Percentiles rank a stretch among this genome's conserved stretches.
Conservation (phyloP, 257 asterid genomes). For the Solanum corneliomulleri region DNA sequence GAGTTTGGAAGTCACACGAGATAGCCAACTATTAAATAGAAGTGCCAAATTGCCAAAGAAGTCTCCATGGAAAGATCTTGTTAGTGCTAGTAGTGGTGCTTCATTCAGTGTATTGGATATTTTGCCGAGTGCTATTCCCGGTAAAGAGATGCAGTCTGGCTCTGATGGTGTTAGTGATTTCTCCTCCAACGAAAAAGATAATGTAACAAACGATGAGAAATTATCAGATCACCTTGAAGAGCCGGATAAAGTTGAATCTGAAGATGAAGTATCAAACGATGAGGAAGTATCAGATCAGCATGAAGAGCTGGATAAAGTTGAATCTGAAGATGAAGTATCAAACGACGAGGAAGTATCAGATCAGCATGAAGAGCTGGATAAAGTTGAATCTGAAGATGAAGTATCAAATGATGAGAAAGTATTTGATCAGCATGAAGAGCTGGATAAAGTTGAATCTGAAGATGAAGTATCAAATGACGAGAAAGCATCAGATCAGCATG, state of each 20-base stretch:
- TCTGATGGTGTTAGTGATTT: conserved; percentile 10
- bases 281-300: not conserved
- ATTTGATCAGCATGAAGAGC: not conserved
- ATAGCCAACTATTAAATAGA: conserved; percentile 5
- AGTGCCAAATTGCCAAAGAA: conserved; percentile 17
- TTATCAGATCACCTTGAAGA: conserved; percentile 7
- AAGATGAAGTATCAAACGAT: not conserved
- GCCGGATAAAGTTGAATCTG: not conserved
- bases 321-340: not conserved
- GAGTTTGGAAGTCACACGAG: not conserved
- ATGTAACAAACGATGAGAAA: not conserved
- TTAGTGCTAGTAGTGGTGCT: conserved; percentile 16
- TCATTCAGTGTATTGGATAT: conserved; percentile 40
- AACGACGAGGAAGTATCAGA: not conserved
- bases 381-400: not conserved
- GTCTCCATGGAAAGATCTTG: conserved; percentile 35
- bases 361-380: not conserved
- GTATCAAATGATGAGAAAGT: not conserved
- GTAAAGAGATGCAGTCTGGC: conserved; percentile 8
- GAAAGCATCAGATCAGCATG: not conserved
- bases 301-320: conserved; percentile 9
- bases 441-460: not conserved
- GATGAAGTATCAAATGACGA: too few relatives aligned
- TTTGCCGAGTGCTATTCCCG: conserved; percentile 14
- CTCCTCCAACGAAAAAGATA: conserved; percentile 3